Conservation (phyloP, 2,329 filamentous ascomycete genomes). For the Penicillium italicum region DNA sequence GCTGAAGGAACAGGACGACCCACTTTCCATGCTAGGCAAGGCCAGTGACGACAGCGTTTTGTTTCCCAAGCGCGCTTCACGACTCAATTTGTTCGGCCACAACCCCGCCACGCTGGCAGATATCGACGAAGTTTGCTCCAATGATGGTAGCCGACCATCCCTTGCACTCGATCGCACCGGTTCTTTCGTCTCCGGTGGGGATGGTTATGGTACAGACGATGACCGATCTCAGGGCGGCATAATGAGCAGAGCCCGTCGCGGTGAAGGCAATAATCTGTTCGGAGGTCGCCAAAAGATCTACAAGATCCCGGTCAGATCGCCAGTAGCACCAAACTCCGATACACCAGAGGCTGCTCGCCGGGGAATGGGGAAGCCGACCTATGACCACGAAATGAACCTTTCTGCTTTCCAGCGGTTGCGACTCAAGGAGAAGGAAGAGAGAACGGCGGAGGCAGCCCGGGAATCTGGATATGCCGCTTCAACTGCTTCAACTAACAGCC, state of each 20-base stretch:
- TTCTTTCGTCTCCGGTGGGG: slow-evolving; percentile 62
- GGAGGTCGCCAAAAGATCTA: slow-evolving; percentile 95
- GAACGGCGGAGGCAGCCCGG: slow-evolving; percentile 39
- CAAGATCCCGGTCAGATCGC: slow-evolving; percentile 63
- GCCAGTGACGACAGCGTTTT: slow-evolving; percentile 93
- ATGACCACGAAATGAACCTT: slow-evolving; percentile 79
- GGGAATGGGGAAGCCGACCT: slow-evolving; percentile 64
- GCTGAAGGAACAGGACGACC: slow-evolving; percentile 91
- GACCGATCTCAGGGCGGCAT: slow-evolving; percentile 65
- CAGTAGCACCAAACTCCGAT: slow-evolving; percentile 24
- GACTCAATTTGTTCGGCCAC: slow-evolving; percentile 69
- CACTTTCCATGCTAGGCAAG: slow-evolving; percentile 82
- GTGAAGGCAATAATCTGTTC: slow-evolving; percentile 88
- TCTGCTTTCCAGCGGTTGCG: slow-evolving; percentile 80
- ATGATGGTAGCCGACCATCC: slow-evolving; percentile 59
- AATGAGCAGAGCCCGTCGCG: slow-evolving; percentile 78
- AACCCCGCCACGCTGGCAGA: slow-evolving; percentile 63
- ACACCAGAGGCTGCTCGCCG: slow-evolving; percentile 34
- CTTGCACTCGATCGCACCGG: slow-evolving; percentile 59
- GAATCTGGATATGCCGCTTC: slow-evolving; percentile 49
- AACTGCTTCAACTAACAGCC: slow-evolving; percentile 66
- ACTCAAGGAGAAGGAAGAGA: slow-evolving; percentile 49
- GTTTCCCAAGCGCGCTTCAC: slow-evolving; percentile 74
- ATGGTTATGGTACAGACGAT: slow-evolving; percentile 60
- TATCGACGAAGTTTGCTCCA: slow-evolving; percentile 86